Evolutionary conservation across 2,329 filamentous ascomycete species (phyloP).

Genomic region (Alternaria sp.): DNA sequence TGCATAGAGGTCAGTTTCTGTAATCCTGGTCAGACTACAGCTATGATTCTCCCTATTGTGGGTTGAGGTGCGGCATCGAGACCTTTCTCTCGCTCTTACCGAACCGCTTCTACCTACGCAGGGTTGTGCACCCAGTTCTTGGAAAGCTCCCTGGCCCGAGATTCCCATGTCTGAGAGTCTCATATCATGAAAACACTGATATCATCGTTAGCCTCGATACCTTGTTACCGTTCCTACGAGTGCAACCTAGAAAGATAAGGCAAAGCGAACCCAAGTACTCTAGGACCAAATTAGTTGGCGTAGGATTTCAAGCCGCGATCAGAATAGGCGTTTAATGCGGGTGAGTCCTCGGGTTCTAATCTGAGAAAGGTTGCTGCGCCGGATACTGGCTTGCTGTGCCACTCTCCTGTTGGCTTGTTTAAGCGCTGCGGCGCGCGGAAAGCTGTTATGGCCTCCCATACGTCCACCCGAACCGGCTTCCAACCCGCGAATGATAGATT

Average conservation of each 20-base stretch:
- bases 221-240: neutral
- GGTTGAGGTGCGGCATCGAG: neutral
- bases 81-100: neutral
- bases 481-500: neutral
- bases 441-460: neutral
- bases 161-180: neutral
- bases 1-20: neutral
- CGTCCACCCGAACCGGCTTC: neutral
- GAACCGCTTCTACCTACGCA: neutral
- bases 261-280: neutral
- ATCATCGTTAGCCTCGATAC: neutral
- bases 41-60: neutral
- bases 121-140: neutral
- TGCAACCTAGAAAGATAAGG: neutral
- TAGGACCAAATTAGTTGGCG: neutral
- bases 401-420: constrained; percentile 6
- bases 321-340: neutral
- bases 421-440: constrained; percentile 15
- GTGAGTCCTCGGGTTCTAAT: neutral
- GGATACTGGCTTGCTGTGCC: neutral
- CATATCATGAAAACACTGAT: neutral
- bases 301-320: neutral
- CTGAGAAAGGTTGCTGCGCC: constrained; percentile 1
- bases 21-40: neutral
- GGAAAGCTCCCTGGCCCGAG: neutral